Conservation (phyloP, 768 basidiomycete species). For the Galerina sulciceps region DNA sequence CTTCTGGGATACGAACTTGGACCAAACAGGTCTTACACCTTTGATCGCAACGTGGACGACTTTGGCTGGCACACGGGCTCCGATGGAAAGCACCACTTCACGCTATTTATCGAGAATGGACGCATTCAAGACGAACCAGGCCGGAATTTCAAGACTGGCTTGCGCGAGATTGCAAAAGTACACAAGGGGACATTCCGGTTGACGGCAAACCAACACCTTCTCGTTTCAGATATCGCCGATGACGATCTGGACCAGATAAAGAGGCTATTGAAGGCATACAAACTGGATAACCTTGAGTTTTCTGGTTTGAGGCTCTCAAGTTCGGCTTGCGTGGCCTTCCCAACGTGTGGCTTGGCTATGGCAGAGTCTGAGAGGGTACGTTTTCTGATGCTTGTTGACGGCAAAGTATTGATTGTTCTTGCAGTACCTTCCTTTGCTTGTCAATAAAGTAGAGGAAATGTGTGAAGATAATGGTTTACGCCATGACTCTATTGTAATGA, state of each 20-base stretch:
- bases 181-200: constrained; percentile 95
- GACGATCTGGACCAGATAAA: constrained; percentile 82
- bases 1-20: constrained; percentile 79
- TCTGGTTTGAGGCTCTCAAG: constrained; percentile 84
- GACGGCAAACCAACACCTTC: constrained; percentile 93
- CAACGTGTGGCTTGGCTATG: constrained; percentile 76
- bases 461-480: constrained; percentile 93
- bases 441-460: constrained; percentile 94
- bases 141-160: constrained; percentile 88
- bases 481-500: constrained; percentile 96
- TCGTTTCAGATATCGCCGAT: constrained; percentile 81
- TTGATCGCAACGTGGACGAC: constrained; percentile 91
- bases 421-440: constrained; percentile 88
- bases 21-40: constrained; percentile 76
- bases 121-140: constrained; percentile 94
- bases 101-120: constrained; percentile 96
- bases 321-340: constrained; percentile 97
- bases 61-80: constrained; percentile 92
- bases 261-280: constrained; percentile 78
- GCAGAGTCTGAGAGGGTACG: constrained; percentile 60
- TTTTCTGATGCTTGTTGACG: constrained; percentile 6
- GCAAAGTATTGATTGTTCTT: neutral
- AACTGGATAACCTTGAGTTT: constrained; percentile 84
- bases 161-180: constrained; percentile 90
- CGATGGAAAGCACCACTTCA: constrained; percentile 91